These are phyloP conservation scores for Skeletonema grethae DNA, from an alignment of 108 stramenopile genomes.

Conservation along the genomic window DNA sequence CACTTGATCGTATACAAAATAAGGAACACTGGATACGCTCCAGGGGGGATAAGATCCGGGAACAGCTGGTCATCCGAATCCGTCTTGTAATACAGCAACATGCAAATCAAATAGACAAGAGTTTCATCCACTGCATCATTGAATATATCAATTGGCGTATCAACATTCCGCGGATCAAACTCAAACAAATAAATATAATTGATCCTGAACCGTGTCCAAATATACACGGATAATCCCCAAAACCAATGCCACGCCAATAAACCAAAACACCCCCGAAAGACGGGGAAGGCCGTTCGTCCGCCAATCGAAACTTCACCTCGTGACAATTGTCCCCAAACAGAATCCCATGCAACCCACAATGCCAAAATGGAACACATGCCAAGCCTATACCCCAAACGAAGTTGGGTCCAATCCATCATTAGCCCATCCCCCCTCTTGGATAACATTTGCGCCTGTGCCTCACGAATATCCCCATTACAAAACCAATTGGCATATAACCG, in stretches of 20 bases:
- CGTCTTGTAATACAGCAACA: slow-evolving; percentile 81
- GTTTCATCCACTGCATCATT: slow-evolving; percentile 86
- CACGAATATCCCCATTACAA: slow-evolving; percentile 79
- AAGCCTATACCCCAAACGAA: slow-evolving; percentile 85
- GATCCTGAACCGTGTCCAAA: slow-evolving; percentile 84
- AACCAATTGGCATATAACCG: slow-evolving; percentile 82
- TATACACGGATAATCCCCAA: slow-evolving; percentile 87
- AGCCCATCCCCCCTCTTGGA: slow-evolving; percentile 89
- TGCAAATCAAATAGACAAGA: slow-evolving; percentile 66
- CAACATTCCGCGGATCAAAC: slow-evolving; percentile 78
- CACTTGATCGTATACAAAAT: slow-evolving; percentile 70
- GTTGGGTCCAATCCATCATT: slow-evolving; percentile 92
- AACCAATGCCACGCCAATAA: slow-evolving; percentile 90
- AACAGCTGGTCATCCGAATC: slow-evolving; percentile 71
- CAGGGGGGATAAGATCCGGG: slow-evolving; percentile 75
- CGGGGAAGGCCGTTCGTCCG: slow-evolving; percentile 84
- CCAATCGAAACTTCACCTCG: slow-evolving; percentile 77
- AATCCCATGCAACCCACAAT: slow-evolving; percentile 95
- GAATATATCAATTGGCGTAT: slow-evolving; percentile 77
- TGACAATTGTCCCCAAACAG: slow-evolving; percentile 76
- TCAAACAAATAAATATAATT: slow-evolving; percentile 94
- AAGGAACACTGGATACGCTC: slow-evolving; percentile 76
- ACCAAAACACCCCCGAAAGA: slow-evolving; percentile 91
- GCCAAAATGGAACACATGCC: slow-evolving; percentile 91
- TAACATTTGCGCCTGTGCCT: slow-evolving; percentile 89